A percentile compares a stretch with the other conserved stretches of the same genome.
phyloP scores from a whole-genome alignment of 345 rosid genomes.

The Carallia pectinifolia region DNA sequence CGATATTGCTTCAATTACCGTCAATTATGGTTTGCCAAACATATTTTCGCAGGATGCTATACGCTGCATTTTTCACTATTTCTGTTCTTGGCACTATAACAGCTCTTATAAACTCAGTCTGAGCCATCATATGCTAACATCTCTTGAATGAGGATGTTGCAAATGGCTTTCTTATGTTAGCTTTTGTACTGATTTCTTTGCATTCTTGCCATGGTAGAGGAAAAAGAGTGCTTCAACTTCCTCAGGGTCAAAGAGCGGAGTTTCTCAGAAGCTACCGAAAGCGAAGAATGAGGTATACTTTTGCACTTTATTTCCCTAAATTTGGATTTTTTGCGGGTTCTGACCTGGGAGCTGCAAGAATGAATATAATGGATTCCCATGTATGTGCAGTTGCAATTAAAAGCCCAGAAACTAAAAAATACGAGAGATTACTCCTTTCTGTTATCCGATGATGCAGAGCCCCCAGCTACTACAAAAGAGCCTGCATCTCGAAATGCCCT shows the following conservation, averaged over 20 bases:
- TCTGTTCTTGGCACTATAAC: no score
- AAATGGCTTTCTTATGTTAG: background rate
- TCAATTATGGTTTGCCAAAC: no score
- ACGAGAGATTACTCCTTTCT: conserved; percentile 92
- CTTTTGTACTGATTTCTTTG: conserved; percentile 8
- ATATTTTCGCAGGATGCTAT: no score
- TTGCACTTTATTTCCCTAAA: background rate
- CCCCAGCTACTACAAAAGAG: conserved; percentile 60
- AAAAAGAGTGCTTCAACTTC: conserved; percentile 44
- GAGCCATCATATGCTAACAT: no score
- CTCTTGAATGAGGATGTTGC: background rate
- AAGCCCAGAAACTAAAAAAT: conserved; percentile 68
- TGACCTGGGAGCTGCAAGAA: background rate
- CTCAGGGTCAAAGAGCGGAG: conserved; percentile 39
- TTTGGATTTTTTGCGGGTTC: background rate
- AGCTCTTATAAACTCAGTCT: no score
- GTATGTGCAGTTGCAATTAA: conserved; percentile 45
- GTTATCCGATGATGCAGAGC: conserved; percentile 65
- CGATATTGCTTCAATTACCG: no score
- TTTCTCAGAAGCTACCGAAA: conserved; percentile 30
- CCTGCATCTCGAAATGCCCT: conserved; percentile 36
- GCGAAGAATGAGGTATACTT: conserved; percentile 46
- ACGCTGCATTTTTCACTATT: no score
- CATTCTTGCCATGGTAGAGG: conserved; percentile 39
- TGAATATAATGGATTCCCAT: conserved; percentile 3